A percentile compares a stretch with the other conserved stretches of the same genome.
Evolutionary conservation across 306 rosid genomes (phyloP).

Genomic region (Glycine latifolia): DNA sequence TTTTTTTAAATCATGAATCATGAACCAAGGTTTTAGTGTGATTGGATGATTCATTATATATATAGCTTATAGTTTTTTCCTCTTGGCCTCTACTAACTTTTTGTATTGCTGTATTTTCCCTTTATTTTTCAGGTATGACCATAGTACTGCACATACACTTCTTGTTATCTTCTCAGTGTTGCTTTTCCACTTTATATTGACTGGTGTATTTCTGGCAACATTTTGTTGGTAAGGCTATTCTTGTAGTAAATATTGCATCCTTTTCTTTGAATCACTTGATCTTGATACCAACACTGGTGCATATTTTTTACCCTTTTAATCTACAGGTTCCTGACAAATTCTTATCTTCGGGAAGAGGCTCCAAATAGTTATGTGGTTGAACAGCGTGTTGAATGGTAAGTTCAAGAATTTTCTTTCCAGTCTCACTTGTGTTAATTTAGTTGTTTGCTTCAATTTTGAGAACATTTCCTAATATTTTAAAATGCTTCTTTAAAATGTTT

Average conservation of each 20-base stretch:
- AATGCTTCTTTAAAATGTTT: constrained; percentile 39
- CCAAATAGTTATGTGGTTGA: constrained; percentile 98
- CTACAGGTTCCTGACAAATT: constrained; percentile 86
- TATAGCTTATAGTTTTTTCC: constrained; percentile 18
- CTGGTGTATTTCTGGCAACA: constrained; percentile 86
- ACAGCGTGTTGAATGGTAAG: constrained; percentile 99
- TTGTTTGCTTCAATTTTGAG: constrained; percentile 36
- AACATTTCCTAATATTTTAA: constrained; percentile 29
- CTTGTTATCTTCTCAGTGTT: constrained; percentile 86
- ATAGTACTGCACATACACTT: constrained; percentile 86
- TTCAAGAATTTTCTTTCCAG: constrained; percentile 33
- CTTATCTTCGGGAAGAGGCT: constrained; percentile 98
- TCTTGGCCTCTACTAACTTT: constrained; percentile 34
- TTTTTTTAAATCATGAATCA: constrained; percentile 30
- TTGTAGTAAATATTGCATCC: constrained; percentile 15
- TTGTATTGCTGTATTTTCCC: constrained; percentile 27
- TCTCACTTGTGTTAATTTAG: constrained; percentile 28
- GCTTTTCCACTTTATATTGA: constrained; percentile 82
- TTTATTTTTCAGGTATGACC: constrained; percentile 85
- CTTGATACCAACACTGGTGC: constrained; percentile 28
- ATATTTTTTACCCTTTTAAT: constrained; percentile 31
- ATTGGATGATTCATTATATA: constrained; percentile 23
- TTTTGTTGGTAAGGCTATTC: constrained; percentile 79
- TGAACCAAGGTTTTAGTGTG: constrained; percentile 19
- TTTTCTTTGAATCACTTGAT: constrained; percentile 28